Conservation (phyloP, 2,329 filamentous ascomycete genomes). For the Triangularia setosa region DNA sequence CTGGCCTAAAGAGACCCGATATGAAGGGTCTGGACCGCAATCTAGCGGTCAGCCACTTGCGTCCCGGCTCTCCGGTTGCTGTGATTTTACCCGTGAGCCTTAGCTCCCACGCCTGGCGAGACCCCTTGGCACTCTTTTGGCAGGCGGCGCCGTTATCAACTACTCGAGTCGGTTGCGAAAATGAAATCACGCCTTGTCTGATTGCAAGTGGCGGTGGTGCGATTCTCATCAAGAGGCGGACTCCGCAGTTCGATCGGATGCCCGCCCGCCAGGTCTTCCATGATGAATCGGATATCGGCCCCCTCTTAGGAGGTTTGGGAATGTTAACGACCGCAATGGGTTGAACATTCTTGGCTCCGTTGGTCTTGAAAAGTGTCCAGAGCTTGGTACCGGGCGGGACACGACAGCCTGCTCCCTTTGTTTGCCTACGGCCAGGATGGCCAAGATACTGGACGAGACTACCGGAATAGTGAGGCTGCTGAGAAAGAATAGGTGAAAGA, state of each 20-base stretch:
- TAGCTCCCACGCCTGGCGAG: constrained; percentile 11
- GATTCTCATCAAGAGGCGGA: background rate
- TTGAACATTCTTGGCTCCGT: background rate
- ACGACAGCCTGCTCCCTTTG: constrained; percentile 8
- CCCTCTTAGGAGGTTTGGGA: background rate
- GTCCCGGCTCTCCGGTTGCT: constrained; percentile 28
- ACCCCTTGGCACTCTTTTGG: background rate
- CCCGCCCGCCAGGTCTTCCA: background rate
- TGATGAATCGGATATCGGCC: background rate
- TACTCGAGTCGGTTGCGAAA: background rate
- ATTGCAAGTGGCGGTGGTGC: background rate
- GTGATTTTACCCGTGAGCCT: constrained; percentile 25
- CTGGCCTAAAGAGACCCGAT: background rate
- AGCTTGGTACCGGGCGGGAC: constrained; percentile 14
- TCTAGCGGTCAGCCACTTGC: constrained; percentile 20
- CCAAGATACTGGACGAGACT: background rate
- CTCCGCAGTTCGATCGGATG: background rate
- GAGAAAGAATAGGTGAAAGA: background rate
- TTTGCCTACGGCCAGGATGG: background rate
- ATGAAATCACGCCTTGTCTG: background rate
- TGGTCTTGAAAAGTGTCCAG: background rate
- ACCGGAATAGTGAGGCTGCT: background rate
- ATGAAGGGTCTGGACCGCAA: constrained; percentile 9
- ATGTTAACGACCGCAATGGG: too few species aligned
- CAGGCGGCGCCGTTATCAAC: background rate